Percentiles rank a stretch among this genome's conserved stretches.
These are phyloP conservation scores for Pulveroboletus frians DNA, from an alignment of 768 basidiomycete species.

Conservation along the genomic window DNA sequence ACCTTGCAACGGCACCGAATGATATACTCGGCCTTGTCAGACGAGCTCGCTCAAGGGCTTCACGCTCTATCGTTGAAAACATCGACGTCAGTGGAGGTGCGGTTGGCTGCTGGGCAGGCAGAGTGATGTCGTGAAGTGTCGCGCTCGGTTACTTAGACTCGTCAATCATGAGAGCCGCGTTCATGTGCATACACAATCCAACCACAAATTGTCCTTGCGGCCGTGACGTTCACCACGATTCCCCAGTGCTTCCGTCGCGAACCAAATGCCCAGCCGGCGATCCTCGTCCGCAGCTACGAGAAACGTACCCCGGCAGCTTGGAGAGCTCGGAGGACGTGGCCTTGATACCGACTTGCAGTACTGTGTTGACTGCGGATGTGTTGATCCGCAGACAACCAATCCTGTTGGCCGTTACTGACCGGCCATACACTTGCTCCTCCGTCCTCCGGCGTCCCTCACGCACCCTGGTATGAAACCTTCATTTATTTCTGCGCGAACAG, in stretches of 20 bases:
- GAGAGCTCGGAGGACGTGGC: slow-evolving; percentile 1
- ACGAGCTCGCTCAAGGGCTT: slow-evolving; percentile 65
- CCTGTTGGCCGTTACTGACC: slow-evolving; percentile 7
- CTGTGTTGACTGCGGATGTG: slow-evolving; percentile 7
- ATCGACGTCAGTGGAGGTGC: slow-evolving; percentile 55
- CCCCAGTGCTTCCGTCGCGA: slow-evolving; percentile 8
- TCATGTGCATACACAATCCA: slow-evolving; percentile 22
- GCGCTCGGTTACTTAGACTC: slow-evolving; percentile 7
- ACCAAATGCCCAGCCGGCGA: slow-evolving; percentile 11
- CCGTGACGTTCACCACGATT: slow-evolving; percentile 18
- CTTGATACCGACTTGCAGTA: slow-evolving; percentile 7
- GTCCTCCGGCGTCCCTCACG: slow-evolving; percentile 12
- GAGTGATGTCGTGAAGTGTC: slow-evolving; percentile 24
- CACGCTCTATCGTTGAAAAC: slow-evolving; percentile 77
- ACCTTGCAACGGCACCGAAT: slow-evolving; percentile 80
- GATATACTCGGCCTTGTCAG: slow-evolving; percentile 65
- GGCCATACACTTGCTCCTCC: slow-evolving; percentile 7
- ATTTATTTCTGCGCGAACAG: slow-evolving; percentile 11
- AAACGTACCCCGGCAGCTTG: slow-evolving; percentile 6
- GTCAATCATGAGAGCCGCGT: slow-evolving; percentile 26
- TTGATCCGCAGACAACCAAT: slow-evolving; percentile 29
- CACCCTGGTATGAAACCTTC: slow-evolving; percentile 19
- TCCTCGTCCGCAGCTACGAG: slow-evolving; percentile 16
- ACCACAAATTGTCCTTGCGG: slow-evolving; percentile 20
- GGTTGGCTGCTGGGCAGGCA: slow-evolving; percentile 15